Evolutionary conservation across 257 asterid species (phyloP).

Genomic region (Agastache rugosa): DNA sequence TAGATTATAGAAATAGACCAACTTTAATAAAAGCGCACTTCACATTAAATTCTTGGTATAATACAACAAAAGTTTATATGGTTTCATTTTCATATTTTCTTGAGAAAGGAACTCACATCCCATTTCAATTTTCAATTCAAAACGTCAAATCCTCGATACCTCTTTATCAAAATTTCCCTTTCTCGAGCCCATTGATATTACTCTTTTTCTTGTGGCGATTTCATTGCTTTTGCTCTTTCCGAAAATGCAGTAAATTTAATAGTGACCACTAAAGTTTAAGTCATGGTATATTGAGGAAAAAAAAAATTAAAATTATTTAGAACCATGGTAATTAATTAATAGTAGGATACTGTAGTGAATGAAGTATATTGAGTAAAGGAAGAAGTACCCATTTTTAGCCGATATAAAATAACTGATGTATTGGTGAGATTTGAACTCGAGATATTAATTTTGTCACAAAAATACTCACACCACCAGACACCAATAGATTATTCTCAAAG

Average conservation of each 20-base stretch:
- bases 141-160: background rate
- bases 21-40: background rate
- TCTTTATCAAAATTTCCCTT: conserved; percentile 20
- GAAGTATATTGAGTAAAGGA: background rate
- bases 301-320: too few species aligned
- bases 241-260: conserved; percentile 24
- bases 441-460: too few species aligned
- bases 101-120: background rate
- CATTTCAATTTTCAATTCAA: conserved; percentile 17
- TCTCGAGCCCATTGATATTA: conserved; percentile 44
- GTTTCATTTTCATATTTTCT: background rate
- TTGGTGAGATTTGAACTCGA: too few species aligned
- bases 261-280: background rate
- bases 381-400: too few species aligned
- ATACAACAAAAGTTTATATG: background rate
- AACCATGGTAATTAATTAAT: too few species aligned
- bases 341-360: too few species aligned
- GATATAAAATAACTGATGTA: too few species aligned
- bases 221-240: conserved; percentile 34
- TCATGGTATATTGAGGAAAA: background rate
- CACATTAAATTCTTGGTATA: background rate
- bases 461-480: too few species aligned
- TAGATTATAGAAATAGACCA: background rate
- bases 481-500: too few species aligned
- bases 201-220: conserved; percentile 7